Base-by-base conservation (phyloP, 139 green algal genomes). In the Trebouxia sp. region DNA sequence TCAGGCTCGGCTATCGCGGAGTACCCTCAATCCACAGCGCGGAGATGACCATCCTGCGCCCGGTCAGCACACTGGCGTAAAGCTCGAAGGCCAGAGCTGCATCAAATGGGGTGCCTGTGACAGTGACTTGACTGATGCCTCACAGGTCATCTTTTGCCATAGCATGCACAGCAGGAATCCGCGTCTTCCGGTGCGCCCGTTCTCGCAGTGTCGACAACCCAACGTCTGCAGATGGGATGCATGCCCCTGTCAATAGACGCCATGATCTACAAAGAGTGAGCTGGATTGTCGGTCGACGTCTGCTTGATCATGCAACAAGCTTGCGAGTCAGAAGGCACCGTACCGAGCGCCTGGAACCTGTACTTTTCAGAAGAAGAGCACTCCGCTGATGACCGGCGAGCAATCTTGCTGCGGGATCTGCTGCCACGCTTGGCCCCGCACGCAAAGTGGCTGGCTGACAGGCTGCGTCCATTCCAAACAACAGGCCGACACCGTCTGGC, bases 321-420 rank as follows among this genome's bases (percentile, higher is more conserved):
- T n/a, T n/a, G 32, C 32, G n/a, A 5, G 37, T 45, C 62, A 72
- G 12, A 6, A 35, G 43, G 35, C 28, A 41, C 20, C 1, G 11
- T 1, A 24, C 88, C 85, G 1, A 35, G 50, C 11, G 37, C 82
- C 24, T 93, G 87, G 87, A 39, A 38, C 15, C 43, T 85, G 28
- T 86, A 93, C 58, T 90, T 91, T 32, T 41, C 75, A 0, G 37
- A 56, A 14, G 62, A 79, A 26, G 76, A 82, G 1, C 91, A 84
- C 51, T 48, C 74, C 14, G 17, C 80, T 1, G 65, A 87, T 2
- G 89, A 93, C 77, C 81, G 86, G 4, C 78, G 88, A 0, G 84
- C 83, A 11, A 7, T 86, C 65, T 81, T 93, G 1, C 45, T 87
- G 7, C 5, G 53, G 0, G 87, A 92, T 28, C 43, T 93, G 26